A percentile compares a stretch with the other conserved stretches of the same genome.
These are phyloP conservation scores for Geosmithia morbida DNA, from an alignment of 2,329 filamentous ascomycete genomes.

Conservation along the genomic window DNA sequence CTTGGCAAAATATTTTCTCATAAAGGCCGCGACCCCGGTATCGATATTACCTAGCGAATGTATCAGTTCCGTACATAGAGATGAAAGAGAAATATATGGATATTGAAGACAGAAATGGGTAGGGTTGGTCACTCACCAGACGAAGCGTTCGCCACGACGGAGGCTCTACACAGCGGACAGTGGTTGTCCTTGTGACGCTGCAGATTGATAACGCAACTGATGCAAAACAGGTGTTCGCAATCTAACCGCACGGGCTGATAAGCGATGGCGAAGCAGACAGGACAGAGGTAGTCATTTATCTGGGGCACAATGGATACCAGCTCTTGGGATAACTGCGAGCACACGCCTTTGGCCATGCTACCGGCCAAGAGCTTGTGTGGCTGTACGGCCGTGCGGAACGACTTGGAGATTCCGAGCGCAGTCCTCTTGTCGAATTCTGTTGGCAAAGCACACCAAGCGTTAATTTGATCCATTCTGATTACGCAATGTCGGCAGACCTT, in stretches of 20 bases:
- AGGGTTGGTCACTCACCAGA: slow-evolving; percentile 31
- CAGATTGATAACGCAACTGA: slow-evolving; percentile 68
- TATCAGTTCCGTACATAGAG: not conserved
- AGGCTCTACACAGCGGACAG: slow-evolving; percentile 64
- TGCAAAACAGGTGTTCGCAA: slow-evolving; percentile 71
- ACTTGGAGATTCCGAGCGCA: slow-evolving; percentile 50
- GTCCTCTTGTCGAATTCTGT: slow-evolving; percentile 79
- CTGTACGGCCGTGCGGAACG: slow-evolving; percentile 44
- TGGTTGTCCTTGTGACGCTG: slow-evolving; percentile 53
- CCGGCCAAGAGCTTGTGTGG: slow-evolving; percentile 48
- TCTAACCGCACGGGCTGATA: slow-evolving; percentile 67
- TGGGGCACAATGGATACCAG: slow-evolving; percentile 64
- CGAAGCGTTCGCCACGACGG: slow-evolving; percentile 57
- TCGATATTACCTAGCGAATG: slow-evolving; percentile 51
- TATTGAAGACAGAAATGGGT: no score
- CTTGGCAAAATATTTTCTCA: slow-evolving; percentile 62
- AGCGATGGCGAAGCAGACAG: slow-evolving; percentile 65
- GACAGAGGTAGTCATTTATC: slow-evolving; percentile 72
- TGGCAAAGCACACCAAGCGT: not conserved
- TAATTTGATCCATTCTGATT: not conserved
- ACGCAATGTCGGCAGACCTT: not conserved
- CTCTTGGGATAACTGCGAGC: slow-evolving; percentile 57
- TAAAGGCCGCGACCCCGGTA: slow-evolving; percentile 47
- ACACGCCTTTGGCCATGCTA: slow-evolving; percentile 60
- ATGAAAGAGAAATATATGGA: not conserved